phyloP scores from a whole-genome alignment of 208 protist species.

The Wallacemonas sp. region DNA sequence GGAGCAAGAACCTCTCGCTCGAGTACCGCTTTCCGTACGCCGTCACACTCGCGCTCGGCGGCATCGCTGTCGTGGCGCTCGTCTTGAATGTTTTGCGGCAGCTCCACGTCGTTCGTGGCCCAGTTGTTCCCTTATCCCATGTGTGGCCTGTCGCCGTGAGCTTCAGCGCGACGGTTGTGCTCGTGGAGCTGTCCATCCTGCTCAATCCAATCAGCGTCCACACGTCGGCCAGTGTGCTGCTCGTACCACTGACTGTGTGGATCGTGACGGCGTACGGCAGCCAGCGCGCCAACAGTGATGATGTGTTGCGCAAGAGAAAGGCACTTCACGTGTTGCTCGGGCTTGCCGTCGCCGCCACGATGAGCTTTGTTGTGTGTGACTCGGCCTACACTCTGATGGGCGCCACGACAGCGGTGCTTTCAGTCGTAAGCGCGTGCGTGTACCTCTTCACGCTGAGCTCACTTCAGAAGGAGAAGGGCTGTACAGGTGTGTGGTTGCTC shows the following conservation, averaged over 20 bases:
- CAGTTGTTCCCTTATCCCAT: not conserved
- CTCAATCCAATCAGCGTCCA: not conserved
- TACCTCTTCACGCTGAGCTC: not conserved
- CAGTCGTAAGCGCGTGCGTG: not conserved
- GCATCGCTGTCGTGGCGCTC: not conserved
- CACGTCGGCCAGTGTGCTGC: not conserved
- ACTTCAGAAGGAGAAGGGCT: not conserved
- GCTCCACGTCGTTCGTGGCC: not conserved
- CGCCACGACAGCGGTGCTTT: not conserved
- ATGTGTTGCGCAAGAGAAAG: not conserved
- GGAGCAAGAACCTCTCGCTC: slow-evolving; percentile 5
- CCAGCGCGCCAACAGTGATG: not conserved
- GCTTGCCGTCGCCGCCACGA: not conserved
- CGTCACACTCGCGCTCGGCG: not conserved
- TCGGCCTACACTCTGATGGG: not conserved
- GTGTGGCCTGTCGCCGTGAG: not conserved
- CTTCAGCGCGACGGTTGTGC: not conserved
- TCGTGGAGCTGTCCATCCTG: not conserved
- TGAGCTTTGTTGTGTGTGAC: not conserved
- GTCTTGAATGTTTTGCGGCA: not conserved
- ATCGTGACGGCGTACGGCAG: not conserved
- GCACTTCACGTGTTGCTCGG: not conserved
- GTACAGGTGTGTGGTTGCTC: not conserved
- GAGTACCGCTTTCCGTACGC: not conserved
- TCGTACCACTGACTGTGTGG: not conserved